A percentile compares a stretch with the other conserved stretches of the same genome.
Evolutionary conservation across 2,329 filamentous ascomycete genomes (phyloP).

Genomic region (Ceratocystis eucalypticola): DNA sequence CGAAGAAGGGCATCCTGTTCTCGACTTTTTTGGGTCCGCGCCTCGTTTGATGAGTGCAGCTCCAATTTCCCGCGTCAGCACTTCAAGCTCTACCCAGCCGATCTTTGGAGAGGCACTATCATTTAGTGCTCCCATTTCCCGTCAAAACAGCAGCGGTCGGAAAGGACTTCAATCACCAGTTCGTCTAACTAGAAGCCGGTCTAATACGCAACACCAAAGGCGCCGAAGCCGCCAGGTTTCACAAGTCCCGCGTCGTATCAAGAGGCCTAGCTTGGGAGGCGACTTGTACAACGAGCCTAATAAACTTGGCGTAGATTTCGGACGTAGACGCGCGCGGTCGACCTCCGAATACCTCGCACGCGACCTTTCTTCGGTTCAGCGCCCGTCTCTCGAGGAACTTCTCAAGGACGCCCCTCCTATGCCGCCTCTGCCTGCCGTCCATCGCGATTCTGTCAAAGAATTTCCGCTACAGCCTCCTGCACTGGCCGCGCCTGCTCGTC

Average conservation of each 20-base stretch:
- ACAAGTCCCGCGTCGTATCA: slow-evolving; percentile 35
- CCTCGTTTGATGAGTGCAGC: slow-evolving; percentile 37
- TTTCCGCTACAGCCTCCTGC: slow-evolving; percentile 19
- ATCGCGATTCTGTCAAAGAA: slow-evolving; percentile 12
- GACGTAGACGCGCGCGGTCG: slow-evolving; percentile 12
- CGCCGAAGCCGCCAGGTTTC: slow-evolving; percentile 28
- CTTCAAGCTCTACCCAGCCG: slow-evolving; percentile 25
- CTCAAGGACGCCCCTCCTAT: slow-evolving; percentile 23
- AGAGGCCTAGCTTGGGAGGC: slow-evolving; percentile 41
- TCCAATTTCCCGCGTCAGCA: slow-evolving; percentile 44
- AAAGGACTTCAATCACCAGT: slow-evolving; percentile 41
- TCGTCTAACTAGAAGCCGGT: slow-evolving; percentile 36
- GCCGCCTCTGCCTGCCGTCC: slow-evolving; percentile 12
- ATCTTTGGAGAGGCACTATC: slow-evolving; percentile 6
- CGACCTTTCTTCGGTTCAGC: slow-evolving; percentile 29
- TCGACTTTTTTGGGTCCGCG: slow-evolving; percentile 16
- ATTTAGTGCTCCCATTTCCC: slow-evolving; percentile 13
- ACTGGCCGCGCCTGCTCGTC: slow-evolving; percentile 31
- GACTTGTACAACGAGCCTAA: slow-evolving; percentile 40
- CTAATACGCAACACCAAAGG: slow-evolving; percentile 42
- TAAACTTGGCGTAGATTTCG: slow-evolving; percentile 23
- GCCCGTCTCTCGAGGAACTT: slow-evolving; percentile 31
- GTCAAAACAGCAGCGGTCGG: slow-evolving; percentile 37
- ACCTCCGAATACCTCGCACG: slow-evolving; percentile 18
- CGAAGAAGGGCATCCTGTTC: slow-evolving; percentile 15